Evolutionary conservation across 805 yeast genomes (phyloP).

Genomic region (Wilhelminamyces savonicus): DNA sequence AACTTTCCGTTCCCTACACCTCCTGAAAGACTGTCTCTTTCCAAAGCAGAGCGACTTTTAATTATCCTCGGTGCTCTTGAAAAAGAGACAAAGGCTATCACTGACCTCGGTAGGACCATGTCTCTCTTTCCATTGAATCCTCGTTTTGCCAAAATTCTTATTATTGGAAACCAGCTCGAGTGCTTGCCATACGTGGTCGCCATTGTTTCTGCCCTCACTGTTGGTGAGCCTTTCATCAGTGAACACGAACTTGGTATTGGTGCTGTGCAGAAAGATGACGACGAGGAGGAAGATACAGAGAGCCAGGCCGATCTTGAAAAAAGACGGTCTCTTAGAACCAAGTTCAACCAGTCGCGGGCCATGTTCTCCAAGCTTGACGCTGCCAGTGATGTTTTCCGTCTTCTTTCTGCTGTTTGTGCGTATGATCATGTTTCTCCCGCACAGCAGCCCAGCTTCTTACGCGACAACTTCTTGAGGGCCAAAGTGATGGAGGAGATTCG

Average conservation of each 20-base stretch:
- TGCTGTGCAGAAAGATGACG: conserved; percentile 20
- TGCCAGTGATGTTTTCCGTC: conserved; percentile 66
- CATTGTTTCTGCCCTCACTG: conserved; percentile 84
- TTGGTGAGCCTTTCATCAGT: conserved; percentile 82
- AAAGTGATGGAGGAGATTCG: conserved; percentile 82
- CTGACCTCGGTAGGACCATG: conserved; percentile 81
- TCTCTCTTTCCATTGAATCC: conserved; percentile 91
- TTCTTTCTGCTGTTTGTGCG: conserved; percentile 83
- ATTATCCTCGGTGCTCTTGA: conserved; percentile 74
- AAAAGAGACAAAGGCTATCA: conserved; percentile 45
- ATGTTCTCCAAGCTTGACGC: conserved; percentile 64
- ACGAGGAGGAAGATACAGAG: conserved; percentile 27
- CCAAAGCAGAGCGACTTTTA: conserved; percentile 61
- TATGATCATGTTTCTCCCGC: conserved; percentile 61
- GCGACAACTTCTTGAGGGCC: conserved; percentile 60
- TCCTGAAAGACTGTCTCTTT: conserved; percentile 58
- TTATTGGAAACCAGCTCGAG: conserved; percentile 79
- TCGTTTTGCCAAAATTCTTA: conserved; percentile 81
- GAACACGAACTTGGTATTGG: conserved; percentile 68
- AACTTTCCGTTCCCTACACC: conserved; percentile 97
- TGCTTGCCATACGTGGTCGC: conserved; percentile 89
- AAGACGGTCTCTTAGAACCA: conserved; percentile 37
- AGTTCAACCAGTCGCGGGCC: conserved; percentile 53
- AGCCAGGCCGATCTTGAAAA: conserved; percentile 33
- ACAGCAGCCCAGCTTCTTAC: conserved; percentile 43